Base-by-base conservation (phyloP, 2,329 filamentous ascomycete genomes). In the Epichloe bromicola region DNA sequence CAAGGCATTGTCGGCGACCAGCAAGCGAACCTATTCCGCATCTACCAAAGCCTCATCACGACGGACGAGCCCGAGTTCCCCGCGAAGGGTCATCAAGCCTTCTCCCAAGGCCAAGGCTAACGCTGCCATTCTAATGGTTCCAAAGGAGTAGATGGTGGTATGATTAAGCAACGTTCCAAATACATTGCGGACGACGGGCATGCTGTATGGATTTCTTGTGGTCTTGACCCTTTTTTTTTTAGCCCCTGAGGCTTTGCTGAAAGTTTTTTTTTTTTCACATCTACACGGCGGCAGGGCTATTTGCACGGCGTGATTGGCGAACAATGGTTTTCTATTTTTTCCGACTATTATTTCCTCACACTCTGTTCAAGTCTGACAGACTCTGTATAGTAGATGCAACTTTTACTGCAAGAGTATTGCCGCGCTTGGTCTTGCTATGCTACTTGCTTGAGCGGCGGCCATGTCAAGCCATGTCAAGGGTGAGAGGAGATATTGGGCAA, bases 21-120 rank as follows among this genome's bases (percentile, higher is more conserved):
- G 20, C 20, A 39, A 37, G 42, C 39, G 34, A 17, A 45, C 19
- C 8, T 7, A 26, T 6, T 44, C 40, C 5, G 38, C 33, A 11
- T 46, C 52, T 4, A 46, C 30, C 14, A 39, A 34, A 23, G 23
- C 23, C 12, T 26, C 19, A 5, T 30, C 42, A 20, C 39, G 11
- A 6, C 20, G 20, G 10, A 15, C 30, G 26, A 45, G 38, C 14
- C 14, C 44, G 17, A 40, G n/a, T 23, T 53, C 49, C 1, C 43
- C 46, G 12, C 46, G 49, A 17, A 37, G 52, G 23, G n/a, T 54
- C 39, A 49, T 54, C 36, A 54, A 54, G 46, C 52, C 46, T 11
- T 48, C 53, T n/a, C 49, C 54, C 50, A 50, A 50, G 38, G 54
- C 54, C 10, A 54, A 48, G 49, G 51, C 46, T 19, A 52, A 52